Evolutionary conservation across 805 yeast genomes (phyloP).

Genomic region (Scheffersomyces spartinae): DNA sequence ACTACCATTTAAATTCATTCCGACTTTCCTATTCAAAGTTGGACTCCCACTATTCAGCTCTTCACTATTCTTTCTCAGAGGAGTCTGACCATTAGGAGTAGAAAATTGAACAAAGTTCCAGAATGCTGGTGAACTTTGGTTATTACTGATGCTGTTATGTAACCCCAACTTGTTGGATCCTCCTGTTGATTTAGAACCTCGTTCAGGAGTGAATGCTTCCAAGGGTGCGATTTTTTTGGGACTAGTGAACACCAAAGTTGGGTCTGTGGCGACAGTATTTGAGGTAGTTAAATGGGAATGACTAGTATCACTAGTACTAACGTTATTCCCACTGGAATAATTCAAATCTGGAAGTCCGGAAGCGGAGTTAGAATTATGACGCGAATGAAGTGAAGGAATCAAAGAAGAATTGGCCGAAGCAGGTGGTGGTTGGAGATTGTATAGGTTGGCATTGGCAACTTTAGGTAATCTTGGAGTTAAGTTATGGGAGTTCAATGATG

Average conservation of each 20-base stretch:
- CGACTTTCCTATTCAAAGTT: constrained; percentile 21
- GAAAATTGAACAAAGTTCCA: constrained; percentile 85
- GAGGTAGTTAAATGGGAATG: constrained; percentile 6
- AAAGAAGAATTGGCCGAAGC: constrained; percentile 2
- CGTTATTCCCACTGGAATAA: constrained; percentile 4
- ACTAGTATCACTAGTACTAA: constrained; percentile 7
- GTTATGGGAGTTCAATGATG: constrained; percentile 8
- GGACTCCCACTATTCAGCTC: constrained; percentile 30
- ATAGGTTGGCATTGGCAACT: constrained; percentile 14
- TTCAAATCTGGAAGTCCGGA: constrained; percentile 4
- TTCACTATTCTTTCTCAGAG: constrained; percentile 26
- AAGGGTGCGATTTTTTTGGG: constrained; percentile 35
- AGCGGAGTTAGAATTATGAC: constrained; percentile 8
- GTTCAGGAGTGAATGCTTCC: constrained; percentile 56
- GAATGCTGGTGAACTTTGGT: constrained; percentile 75
- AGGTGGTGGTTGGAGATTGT: constrained; percentile 24
- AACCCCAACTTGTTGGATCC: constrained; percentile 2
- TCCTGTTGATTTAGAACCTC: too few species aligned
- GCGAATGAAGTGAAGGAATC: constrained; percentile 3
- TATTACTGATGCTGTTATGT: constrained; percentile 21
- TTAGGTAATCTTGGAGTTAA: constrained; percentile 23
- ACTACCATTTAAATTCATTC: too few species aligned
- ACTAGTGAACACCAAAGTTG: constrained; percentile 26
- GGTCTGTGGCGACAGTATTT: constrained; percentile 17
- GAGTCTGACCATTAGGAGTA: constrained; percentile 34